phyloP scores from a whole-genome alignment of 2,329 filamentous ascomycete genomes.

The Parastagonospora nodorum region DNA sequence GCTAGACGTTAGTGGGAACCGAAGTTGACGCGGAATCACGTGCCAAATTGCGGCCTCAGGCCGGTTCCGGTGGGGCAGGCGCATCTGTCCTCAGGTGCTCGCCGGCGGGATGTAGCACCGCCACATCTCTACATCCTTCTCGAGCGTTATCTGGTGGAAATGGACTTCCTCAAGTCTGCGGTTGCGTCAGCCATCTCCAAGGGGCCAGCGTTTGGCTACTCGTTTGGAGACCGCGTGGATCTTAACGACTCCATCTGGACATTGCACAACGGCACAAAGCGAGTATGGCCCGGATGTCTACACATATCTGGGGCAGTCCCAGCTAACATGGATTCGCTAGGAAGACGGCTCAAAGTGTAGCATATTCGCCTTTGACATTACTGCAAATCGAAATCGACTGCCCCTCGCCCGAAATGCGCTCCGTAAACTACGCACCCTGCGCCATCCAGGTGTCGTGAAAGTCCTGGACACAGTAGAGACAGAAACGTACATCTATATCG shows the following conservation, averaged over 20 bases:
- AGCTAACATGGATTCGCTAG: constrained; percentile 54
- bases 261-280: constrained; percentile 91
- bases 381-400: constrained; percentile 76
- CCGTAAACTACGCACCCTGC: constrained; percentile 88
- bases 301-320: neutral
- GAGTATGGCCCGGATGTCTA: constrained; percentile 60
- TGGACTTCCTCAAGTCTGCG: constrained; percentile 98
- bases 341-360: constrained; percentile 94
- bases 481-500: constrained; percentile 93
- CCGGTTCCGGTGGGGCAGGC: constrained; percentile 16
- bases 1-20: neutral
- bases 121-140: neutral
- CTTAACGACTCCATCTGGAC: constrained; percentile 94
- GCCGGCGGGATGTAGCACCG: constrained; percentile 1
- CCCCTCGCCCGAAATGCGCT: constrained; percentile 91
- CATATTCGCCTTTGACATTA: constrained; percentile 94
- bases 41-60: constrained; percentile 6
- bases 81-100: constrained; percentile 22
- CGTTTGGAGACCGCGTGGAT: constrained; percentile 90
- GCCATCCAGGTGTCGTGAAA: constrained; percentile 93
- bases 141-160: constrained; percentile 47
- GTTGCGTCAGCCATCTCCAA: constrained; percentile 96
- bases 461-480: constrained; percentile 96
- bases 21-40: constrained; percentile 17
- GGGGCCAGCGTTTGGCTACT: constrained; percentile 89